Evolutionary conservation across 441 rosid genomes (phyloP).

Genomic region (Dalechampia spathulata): DNA sequence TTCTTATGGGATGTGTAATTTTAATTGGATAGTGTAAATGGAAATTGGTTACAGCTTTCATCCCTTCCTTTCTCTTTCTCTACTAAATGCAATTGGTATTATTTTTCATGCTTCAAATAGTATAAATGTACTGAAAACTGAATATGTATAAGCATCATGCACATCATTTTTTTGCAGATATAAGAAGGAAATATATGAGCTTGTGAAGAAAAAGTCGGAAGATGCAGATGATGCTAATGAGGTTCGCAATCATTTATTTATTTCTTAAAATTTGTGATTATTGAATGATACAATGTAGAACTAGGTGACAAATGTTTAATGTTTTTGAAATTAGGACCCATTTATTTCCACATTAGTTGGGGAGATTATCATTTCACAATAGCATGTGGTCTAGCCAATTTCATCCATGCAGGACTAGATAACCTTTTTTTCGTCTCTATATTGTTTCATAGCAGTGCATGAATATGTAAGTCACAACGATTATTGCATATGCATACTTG

Average conservation of each 20-base stretch:
- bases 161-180: conserved; percentile 41
- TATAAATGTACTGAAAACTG: neutral
- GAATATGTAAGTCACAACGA: too few relatives aligned
- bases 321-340: too few relatives aligned
- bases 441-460: too few relatives aligned
- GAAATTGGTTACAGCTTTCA: neutral
- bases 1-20: neutral
- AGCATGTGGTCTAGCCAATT: too few relatives aligned
- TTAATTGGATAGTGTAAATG: neutral
- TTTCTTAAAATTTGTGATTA: neutral
- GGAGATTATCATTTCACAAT: too few relatives aligned
- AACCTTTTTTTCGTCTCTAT: too few relatives aligned
- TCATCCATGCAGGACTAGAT: too few relatives aligned
- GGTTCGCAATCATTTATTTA: conserved; percentile 27
- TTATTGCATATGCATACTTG: too few relatives aligned
- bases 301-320: neutral
- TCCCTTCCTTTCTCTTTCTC: neutral
- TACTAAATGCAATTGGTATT: neutral
- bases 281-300: neutral
- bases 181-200: conserved; percentile 78
- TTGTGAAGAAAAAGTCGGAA: conserved; percentile 68
- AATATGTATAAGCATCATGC: neutral
- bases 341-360: too few relatives aligned
- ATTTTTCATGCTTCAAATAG: neutral
- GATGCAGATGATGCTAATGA: conserved; percentile 62